Evolutionary conservation across 2,329 filamentous ascomycete species (phyloP).

Genomic region (Beauveria bassiana): DNA sequence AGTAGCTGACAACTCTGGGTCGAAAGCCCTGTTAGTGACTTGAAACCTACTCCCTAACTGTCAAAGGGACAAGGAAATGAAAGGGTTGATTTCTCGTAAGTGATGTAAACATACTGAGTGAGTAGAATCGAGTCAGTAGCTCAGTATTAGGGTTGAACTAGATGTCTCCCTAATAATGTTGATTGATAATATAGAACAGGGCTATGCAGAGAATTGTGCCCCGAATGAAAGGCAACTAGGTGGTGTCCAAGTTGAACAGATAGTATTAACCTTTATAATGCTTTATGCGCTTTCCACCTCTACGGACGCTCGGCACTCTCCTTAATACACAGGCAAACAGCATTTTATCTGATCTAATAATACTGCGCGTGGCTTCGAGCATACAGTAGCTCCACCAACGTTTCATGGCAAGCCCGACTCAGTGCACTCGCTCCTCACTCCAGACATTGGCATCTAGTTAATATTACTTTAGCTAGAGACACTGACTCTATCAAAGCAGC

Average conservation of each 20-base stretch:
- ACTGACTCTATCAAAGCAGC: neutral
- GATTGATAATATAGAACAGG: neutral
- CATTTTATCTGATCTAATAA: neutral
- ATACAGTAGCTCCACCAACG: neutral
- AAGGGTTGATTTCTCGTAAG: too few species aligned
- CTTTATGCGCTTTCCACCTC: neutral
- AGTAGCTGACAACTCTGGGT: too few species aligned
- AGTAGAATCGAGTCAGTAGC: too few species aligned
- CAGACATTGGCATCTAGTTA: neutral
- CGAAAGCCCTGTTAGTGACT: too few species aligned
- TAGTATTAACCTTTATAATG: neutral
- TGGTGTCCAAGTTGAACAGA: neutral
- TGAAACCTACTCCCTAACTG: too few species aligned
- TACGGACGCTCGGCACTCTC: neutral
- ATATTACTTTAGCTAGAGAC: neutral
- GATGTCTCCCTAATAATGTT: too few species aligned
- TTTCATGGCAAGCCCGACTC: neutral
- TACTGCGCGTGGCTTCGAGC: neutral
- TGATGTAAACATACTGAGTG: too few species aligned
- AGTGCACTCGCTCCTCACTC: neutral
- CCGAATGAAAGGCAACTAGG: neutral
- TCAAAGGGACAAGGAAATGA: too few species aligned
- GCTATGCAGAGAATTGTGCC: neutral
- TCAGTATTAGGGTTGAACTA: too few species aligned
- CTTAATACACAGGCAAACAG: neutral